Evolutionary conservation across 148 eudicot species (phyloP), one percentile per base, ranked within the genome.

Genomic region (Diospyros kaki): DNA sequence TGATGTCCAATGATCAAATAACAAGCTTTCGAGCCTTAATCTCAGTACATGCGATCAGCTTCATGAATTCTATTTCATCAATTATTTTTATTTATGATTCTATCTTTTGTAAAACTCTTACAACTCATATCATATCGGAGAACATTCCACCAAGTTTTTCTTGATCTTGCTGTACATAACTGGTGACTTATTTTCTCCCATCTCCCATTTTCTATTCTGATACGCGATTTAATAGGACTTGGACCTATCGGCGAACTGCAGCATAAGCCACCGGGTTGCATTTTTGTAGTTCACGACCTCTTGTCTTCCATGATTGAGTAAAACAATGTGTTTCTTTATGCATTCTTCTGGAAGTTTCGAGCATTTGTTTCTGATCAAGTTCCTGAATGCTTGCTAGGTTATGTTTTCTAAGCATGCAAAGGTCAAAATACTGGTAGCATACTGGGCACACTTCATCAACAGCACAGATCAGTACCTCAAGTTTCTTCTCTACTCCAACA

Each of bases 321-420:
- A 18, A 18, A 60, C 28, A 41, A 60, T 41, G 5, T 5, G 4
- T 67, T 17, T 28, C 28, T 28, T 28, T 28, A 28, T 73, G 68
- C 40, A 6, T 39, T 50, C 60, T 7, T 52, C 45, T 53, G 11
- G 5, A 63, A 63, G 15, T 66, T 65, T 2, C 43, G 41, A 50
- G 59, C 40, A 28, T 60, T 42, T 10, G 58, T 41, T 15, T 72
- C 41, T 42, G 52, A 15, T 62, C 9, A 50, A 48, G 62, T 71
- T 58, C 56, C 6, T 55, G 75, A 38, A 73, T 43, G 0, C 28
- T 28, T 28, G 4, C 67, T 64, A 93, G 98, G 97, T 91, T 53
- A 86, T 91, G 8, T 90, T 87, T 78, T 84, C 93, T 38, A 94
- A 94, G 86, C 75, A 88, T 48, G 98, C 98, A 51, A 94, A 86